phyloP scores from a whole-genome alignment of 441 rosid species.

The Arabidopsis lyrata region DNA sequence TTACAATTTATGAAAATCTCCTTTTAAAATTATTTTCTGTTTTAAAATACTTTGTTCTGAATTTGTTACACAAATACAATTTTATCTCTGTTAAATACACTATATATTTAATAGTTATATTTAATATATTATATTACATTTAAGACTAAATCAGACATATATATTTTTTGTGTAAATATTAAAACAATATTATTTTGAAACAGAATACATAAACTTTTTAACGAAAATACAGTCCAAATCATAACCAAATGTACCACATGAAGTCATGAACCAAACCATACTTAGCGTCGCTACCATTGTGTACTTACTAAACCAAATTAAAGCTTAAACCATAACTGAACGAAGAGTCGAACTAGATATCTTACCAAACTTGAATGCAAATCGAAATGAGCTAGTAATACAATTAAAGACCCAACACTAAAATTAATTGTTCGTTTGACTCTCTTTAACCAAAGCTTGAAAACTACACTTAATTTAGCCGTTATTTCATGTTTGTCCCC shows the following conservation, averaged over 20 bases:
- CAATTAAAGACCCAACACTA: conserved; percentile 12
- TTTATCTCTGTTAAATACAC: neutral
- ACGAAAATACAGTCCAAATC: neutral
- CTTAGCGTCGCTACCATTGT: neutral
- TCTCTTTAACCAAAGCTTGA: conserved; percentile 28
- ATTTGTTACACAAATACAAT: neutral
- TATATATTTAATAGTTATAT: neutral
- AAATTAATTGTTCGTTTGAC: conserved; percentile 35
- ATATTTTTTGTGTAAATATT: neutral
- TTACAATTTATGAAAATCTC: neutral
- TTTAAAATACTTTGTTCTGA: neutral
- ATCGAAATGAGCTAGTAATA: neutral
- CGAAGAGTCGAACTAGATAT: neutral
- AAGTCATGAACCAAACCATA: neutral
- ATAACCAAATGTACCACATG: conserved; percentile 10
- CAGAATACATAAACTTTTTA: neutral
- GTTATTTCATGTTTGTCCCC: conserved; percentile 30
- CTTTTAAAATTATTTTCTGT: neutral
- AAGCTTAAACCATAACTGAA: neutral
- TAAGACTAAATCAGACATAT: neutral
- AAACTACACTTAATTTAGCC: conserved; percentile 19
- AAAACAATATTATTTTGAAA: neutral
- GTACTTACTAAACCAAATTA: neutral
- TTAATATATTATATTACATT: neutral
- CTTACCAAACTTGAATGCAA: neutral